Conservation (phyloP, 257 asterid genomes). For the Solanum pimpinellifolium region DNA sequence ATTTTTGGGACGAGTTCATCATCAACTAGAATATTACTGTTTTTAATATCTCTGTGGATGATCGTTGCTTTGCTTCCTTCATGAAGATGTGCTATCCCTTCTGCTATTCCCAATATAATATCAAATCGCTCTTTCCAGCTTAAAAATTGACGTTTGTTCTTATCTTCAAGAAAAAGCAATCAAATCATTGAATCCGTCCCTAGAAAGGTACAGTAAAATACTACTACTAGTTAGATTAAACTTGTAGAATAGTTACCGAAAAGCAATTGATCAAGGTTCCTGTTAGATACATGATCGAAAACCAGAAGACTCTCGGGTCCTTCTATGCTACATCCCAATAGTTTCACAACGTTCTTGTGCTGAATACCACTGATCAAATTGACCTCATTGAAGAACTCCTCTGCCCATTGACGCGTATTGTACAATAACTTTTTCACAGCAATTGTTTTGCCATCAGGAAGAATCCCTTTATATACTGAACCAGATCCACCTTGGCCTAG, state of each 20-base stretch:
- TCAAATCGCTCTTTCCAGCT: background rate
- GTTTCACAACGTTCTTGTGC: slow-evolving; percentile 10
- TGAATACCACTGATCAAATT: slow-evolving; percentile 8
- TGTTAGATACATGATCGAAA: slow-evolving; percentile 4
- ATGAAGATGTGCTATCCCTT: background rate
- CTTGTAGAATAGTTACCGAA: background rate
- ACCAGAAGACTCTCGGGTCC: slow-evolving; percentile 22
- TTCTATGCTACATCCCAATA: slow-evolving; percentile 16
- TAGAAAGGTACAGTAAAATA: background rate
- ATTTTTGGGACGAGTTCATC: background rate
- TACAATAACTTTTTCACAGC: slow-evolving; percentile 14
- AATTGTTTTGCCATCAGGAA: slow-evolving; percentile 12
- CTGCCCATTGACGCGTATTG: slow-evolving; percentile 8
- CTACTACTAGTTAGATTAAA: background rate
- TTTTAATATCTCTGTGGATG: background rate
- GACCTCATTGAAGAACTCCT: slow-evolving; percentile 17
- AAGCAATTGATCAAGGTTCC: slow-evolving; percentile 11
- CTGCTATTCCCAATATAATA: slow-evolving; percentile 3
- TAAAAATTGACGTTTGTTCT: background rate
- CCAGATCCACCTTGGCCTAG: slow-evolving; percentile 25
- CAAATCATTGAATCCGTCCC: background rate
- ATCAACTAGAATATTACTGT: background rate
- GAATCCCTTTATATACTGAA: slow-evolving; percentile 14
- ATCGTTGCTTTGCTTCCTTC: slow-evolving; percentile 1
- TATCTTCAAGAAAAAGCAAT: background rate